phyloP scores from a whole-genome alignment of 805 yeast genomes.

The Saccharomycopsis fibuligera region DNA sequence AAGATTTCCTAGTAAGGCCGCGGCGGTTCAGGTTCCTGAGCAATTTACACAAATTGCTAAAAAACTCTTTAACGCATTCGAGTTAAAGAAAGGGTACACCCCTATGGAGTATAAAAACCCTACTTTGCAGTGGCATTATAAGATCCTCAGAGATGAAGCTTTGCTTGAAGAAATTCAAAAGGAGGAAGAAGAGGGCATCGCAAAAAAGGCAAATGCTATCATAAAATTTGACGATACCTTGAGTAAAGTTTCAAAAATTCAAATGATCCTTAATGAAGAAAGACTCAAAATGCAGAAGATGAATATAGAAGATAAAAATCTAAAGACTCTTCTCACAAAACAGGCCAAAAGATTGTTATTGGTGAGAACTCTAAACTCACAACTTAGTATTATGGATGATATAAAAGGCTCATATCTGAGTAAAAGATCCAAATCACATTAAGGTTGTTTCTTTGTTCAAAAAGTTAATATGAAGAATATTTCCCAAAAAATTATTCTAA shows the following conservation, averaged over 20 bases:
- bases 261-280: too few species aligned
- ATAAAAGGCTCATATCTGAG: neutral
- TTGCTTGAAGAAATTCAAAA: conserved; percentile 36
- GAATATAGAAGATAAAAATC: too few species aligned
- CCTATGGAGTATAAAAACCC: conserved; percentile 64
- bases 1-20: conserved; percentile 41
- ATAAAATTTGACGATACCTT: neutral
- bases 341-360: neutral
- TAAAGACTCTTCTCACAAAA: too few species aligned
- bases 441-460: too few species aligned
- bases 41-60: conserved; percentile 25
- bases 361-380: neutral
- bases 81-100: conserved; percentile 41
- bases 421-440: too few species aligned
- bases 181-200: neutral
- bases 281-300: too few species aligned
- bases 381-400: neutral
- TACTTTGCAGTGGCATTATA: conserved; percentile 57
- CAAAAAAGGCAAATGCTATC: too few species aligned
- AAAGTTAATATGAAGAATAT: too few species aligned
- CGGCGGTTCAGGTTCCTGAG: conserved; percentile 22
- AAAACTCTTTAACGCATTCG: conserved; percentile 35
- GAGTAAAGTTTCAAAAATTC: neutral
- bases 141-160: conserved; percentile 55
- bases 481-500: too few species aligned